A percentile compares a stretch with the other conserved stretches of the same genome.
Conservation (phyloP, 306 rosid genomes). For the Citrullus mucosospermus region DNA sequence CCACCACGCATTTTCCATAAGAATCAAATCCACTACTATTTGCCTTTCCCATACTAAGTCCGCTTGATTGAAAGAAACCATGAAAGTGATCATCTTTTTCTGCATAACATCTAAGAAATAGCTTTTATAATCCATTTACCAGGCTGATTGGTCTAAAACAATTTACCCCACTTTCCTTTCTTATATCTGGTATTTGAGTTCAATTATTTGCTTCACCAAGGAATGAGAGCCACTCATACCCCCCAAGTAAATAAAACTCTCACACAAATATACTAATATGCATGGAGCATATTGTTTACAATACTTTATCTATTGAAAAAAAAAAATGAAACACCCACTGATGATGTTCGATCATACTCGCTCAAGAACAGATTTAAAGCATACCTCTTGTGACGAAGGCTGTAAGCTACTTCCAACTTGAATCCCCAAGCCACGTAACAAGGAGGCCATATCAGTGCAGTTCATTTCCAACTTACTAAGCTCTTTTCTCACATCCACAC, state of each 20-base stretch:
- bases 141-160: neutral
- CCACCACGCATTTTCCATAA: neutral
- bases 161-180: neutral
- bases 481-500: conserved; percentile 51
- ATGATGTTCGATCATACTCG: neutral
- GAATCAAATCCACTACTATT: neutral
- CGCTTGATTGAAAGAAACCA: neutral
- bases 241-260: neutral
- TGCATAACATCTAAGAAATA: neutral
- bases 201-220: neutral
- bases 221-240: neutral
- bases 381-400: conserved; percentile 55
- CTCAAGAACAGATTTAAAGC: neutral
- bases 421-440: conserved; percentile 81
- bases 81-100: neutral
- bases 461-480: conserved; percentile 50
- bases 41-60: neutral
- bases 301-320: neutral
- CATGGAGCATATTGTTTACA: neutral
- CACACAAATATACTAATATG: neutral
- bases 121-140: neutral
- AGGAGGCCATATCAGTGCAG: conserved; percentile 58
- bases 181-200: neutral
- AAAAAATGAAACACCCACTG: neutral
- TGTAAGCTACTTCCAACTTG: conserved; percentile 35